Percentiles rank a stretch among this genome's conserved stretches.
These are phyloP conservation scores for Celoporthe dispersa DNA, from an alignment of 2,329 filamentous ascomycete genomes.

Conservation along the genomic window DNA sequence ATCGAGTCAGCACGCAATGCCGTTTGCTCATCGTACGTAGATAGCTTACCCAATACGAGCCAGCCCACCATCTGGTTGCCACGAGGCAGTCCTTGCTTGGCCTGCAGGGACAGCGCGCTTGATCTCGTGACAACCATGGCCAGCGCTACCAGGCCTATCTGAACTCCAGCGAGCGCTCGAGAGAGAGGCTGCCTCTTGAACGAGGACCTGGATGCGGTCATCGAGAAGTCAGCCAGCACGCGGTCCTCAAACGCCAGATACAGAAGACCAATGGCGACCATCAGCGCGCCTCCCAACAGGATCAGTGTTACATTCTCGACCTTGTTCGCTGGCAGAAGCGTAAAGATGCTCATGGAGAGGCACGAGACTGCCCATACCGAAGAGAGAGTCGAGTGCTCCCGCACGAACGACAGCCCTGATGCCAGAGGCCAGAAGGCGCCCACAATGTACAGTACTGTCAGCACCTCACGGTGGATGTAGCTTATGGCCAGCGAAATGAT, in stretches of 20 bases:
- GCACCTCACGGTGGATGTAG: constrained; percentile 88
- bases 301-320: constrained; percentile 76
- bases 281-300: constrained; percentile 74
- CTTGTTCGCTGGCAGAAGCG: constrained; percentile 85
- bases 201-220: constrained; percentile 33
- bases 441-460: constrained; percentile 78
- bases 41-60: constrained; percentile 70
- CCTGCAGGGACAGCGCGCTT: constrained; percentile 82
- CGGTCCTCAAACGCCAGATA: constrained; percentile 82
- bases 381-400: constrained; percentile 65
- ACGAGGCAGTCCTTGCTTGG: constrained; percentile 79
- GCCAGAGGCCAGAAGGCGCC: constrained; percentile 78
- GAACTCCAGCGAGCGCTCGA: constrained; percentile 66
- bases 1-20: constrained; percentile 31
- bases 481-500: constrained; percentile 85
- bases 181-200: constrained; percentile 51
- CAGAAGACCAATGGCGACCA: constrained; percentile 74
- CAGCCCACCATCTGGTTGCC: constrained; percentile 90
- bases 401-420: constrained; percentile 75
- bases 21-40: constrained; percentile 17
- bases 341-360: constrained; percentile 86
- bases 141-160: constrained; percentile 78
- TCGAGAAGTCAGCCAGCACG: constrained; percentile 51
- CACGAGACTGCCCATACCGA: constrained; percentile 78
- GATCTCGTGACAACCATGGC: constrained; percentile 86